Evolutionary conservation across 768 basidiomycete genomes (phyloP), one percentile per base, ranked within the genome.

Genomic region (Suillus variegatus): DNA sequence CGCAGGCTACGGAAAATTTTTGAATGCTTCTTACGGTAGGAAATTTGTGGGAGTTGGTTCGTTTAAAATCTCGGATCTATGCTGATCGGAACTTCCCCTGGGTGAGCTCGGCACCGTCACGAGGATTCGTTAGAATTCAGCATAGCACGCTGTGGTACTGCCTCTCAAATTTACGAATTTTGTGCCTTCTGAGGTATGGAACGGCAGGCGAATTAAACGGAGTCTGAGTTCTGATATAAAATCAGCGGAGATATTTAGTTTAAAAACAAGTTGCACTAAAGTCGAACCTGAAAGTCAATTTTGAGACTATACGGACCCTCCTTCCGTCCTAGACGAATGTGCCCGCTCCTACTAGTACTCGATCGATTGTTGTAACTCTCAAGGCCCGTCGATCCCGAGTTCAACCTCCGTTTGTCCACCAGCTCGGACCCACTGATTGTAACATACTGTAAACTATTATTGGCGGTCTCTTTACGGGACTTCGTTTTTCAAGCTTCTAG

Each of bases 11-110:
- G 41, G 58, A 60, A 60, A 60, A 32, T 25, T 60, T n/a, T 60
- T 51, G 16, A 6, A 43, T 43, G 40, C 40, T 60, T 41, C 57
- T 60, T 12, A 60, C 25, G 38, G 58, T 58, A 60, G 43, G 58
- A 60, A 44, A 60, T 10, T 28, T 25, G 41, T 32, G 12, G 25
- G 32, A 60, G 41, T 60, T 56, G 0, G n/a, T 55, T 55, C 35
- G 35, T 55, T 35, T 56, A 20, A 36, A 67, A 76, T 76, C 74
- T 75, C 68, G 72, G 74, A 75, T 76, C 75, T 71, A 61, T 52
- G 56, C 60, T 69, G 74, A 75, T 75, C 74, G 70, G 71, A 68
- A 40, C 57, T 64, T 61, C 60, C 22, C 51, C 64, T 60, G 44
- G 22, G 41, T 56, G 38, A 54, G 32, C 68, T 74, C 73, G 70